A percentile compares a stretch with the other conserved stretches of the same genome.
These are phyloP conservation scores for Pythium monospermum DNA, from an alignment of 352 stramenopile genomes.

Conservation along the genomic window DNA sequence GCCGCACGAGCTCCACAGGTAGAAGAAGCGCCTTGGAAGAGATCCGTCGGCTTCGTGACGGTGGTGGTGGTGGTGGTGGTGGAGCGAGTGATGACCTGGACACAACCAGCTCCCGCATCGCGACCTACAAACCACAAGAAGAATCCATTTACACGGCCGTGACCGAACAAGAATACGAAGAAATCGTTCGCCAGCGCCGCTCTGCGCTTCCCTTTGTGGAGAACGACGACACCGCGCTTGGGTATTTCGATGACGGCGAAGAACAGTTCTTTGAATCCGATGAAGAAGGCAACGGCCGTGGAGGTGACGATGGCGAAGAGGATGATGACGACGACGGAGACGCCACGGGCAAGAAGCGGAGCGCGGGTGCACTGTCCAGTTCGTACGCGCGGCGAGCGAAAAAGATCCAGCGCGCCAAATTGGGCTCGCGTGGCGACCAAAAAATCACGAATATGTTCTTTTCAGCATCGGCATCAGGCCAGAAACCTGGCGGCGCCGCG, in stretches of 20 bases:
- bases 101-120: slow-evolving; percentile 40
- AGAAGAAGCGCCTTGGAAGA: slow-evolving; percentile 57
- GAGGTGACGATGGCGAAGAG: slow-evolving; percentile 11
- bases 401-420: slow-evolving; percentile 80
- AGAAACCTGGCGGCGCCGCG: slow-evolving; percentile 27
- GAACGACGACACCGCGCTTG: slow-evolving; percentile 82
- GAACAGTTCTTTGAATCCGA: slow-evolving; percentile 89
- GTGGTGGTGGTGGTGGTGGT: slow-evolving; percentile 10
- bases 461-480: slow-evolving; percentile 33
- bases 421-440: slow-evolving; percentile 61
- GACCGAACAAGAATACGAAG: slow-evolving; percentile 80
- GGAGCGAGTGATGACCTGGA: background rate
- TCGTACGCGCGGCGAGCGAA: slow-evolving; percentile 72
- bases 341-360: slow-evolving; percentile 54
- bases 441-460: slow-evolving; percentile 91
- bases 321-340: slow-evolving; percentile 38
- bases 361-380: slow-evolving; percentile 69
- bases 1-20: slow-evolving; percentile 21
- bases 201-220: slow-evolving; percentile 77
- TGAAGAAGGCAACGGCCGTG: slow-evolving; percentile 25
- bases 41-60: slow-evolving; percentile 68
- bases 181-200: slow-evolving; percentile 75
- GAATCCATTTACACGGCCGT: slow-evolving; percentile 82
- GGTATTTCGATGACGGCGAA: slow-evolving; percentile 86
- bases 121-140: slow-evolving; percentile 70